Conservation (phyloP, 108 stramenopile species). For the Cyclostephanos invisitatus region DNA sequence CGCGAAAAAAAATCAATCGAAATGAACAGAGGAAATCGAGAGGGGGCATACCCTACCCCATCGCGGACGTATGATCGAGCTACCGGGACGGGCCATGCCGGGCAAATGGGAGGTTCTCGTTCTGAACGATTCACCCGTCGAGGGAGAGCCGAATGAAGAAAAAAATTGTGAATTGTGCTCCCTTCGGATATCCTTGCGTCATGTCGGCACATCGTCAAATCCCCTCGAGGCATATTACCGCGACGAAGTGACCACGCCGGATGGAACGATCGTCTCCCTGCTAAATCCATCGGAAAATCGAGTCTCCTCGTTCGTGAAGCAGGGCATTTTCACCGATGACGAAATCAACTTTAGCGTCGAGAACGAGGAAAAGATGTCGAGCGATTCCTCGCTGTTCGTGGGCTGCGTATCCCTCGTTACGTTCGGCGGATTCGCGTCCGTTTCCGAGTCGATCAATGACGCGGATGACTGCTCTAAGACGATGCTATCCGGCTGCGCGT, state of each 20-base stretch:
- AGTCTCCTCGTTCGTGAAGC: constrained; percentile 37
- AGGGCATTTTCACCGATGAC: constrained; percentile 29
- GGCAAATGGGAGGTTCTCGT: constrained; percentile 33
- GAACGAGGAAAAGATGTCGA: constrained; percentile 26
- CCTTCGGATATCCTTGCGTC: constrained; percentile 24
- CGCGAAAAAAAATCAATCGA: neutral
- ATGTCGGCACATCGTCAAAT: constrained; percentile 10
- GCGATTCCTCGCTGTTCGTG: constrained; percentile 16
- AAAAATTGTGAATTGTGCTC: neutral
- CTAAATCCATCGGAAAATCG: constrained; percentile 23
- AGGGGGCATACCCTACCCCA: constrained; percentile 16
- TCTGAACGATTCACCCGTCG: neutral
- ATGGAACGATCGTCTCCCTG: constrained; percentile 16
- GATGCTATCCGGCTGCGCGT: constrained; percentile 9
- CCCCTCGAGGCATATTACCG: constrained; percentile 23
- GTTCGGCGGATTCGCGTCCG: constrained; percentile 38
- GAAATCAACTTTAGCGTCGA: constrained; percentile 22
- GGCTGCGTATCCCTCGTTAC: constrained; percentile 28
- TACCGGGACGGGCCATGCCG: constrained; percentile 37
- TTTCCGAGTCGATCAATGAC: constrained; percentile 25
- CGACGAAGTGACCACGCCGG: neutral
- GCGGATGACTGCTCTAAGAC: constrained; percentile 20
- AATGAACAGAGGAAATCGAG: constrained; percentile 26
- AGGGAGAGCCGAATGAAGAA: neutral
- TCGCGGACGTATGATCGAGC: constrained; percentile 35